These are phyloP conservation scores for Agrostemma githago DNA, from an alignment of 148 eudicot species.

Conservation along the genomic window DNA sequence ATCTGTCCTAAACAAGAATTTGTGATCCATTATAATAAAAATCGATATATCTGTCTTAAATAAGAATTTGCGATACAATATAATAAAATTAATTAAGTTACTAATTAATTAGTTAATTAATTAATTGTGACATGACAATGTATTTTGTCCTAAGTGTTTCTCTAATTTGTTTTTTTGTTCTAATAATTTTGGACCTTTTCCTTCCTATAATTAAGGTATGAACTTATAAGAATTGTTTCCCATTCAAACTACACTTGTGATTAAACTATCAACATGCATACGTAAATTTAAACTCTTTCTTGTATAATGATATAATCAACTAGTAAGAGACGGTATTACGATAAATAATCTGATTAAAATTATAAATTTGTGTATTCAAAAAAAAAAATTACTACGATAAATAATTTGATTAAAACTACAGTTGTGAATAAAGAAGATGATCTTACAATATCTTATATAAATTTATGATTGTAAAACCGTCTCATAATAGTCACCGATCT, in stretches of 20 bases:
- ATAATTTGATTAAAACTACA: too few species aligned
- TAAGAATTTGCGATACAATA: too few species aligned
- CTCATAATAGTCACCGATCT: constrained; percentile 12
- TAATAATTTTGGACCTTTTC: constrained; percentile 17
- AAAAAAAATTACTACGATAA: too few species aligned
- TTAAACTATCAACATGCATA: constrained; percentile 16
- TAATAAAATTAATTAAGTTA: neutral
- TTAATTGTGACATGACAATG: constrained; percentile 20
- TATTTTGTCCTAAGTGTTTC: constrained; percentile 21
- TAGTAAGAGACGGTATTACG: too few species aligned
- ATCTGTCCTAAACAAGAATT: too few species aligned
- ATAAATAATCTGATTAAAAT: too few species aligned
- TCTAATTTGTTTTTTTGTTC: neutral
- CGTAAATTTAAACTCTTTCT: constrained; percentile 18
- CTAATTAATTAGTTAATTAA: constrained; percentile 4
- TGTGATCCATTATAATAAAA: too few species aligned
- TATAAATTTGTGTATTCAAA: too few species aligned
- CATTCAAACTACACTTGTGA: constrained; percentile 47
- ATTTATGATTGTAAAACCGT: too few species aligned
- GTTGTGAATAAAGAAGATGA: too few species aligned
- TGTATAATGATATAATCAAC: neutral
- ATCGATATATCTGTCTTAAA: too few species aligned
- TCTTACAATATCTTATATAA: too few species aligned
- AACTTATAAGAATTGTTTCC: constrained; percentile 60
- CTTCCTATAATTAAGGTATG: constrained; percentile 57